Evolutionary conservation across 345 rosid genomes (phyloP), one percentile per base, ranked within the genome.

Genomic region (Citrus trifoliata): DNA sequence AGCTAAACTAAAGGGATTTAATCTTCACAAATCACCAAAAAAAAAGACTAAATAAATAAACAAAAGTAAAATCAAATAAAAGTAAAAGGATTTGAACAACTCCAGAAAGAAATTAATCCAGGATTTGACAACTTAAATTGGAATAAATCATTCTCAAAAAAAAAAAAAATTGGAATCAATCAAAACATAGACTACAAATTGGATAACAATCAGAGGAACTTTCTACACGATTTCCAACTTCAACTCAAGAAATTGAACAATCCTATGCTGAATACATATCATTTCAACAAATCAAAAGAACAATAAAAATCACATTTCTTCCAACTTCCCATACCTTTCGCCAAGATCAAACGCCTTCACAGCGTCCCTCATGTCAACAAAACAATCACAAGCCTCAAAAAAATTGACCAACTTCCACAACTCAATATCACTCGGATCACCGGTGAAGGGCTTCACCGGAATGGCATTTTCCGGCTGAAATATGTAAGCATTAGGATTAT

Each of bases 391-490:
- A 25, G 74, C 85, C 32, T 88, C 61, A 32, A 95, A 91, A 74
- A 95, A 93, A 78, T 73, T 82, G 5, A 71, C 80, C 71, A 95
- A 67, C 79, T 87, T 90, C 80, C 77, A 66, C 68, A 95, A 81
- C 87, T 93, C 95, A 9, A 18, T 28, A 65, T 93, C 98, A 0
- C 22, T 37, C 27, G 74, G 73, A 86, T 95, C 95, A 62, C 89
- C 93, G 2, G 67, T 60, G 63, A 92, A 93, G 5, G 96, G 92
- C 72, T 71, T 82, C n/a, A 92, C 83, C 10, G 97, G 97, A 66
- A 95, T 84, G 0, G 97, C 98, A 32, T 92, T 95, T 64, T 90
- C 92, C 3, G 97, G 98, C 75, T 95, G 99, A 67, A 86, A 83
- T 66, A 76, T 73, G 75, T 92, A 95, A 7, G 93, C 85, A 55